phyloP scores from a whole-genome alignment of 345 rosid species.

The Brassica rapa region DNA sequence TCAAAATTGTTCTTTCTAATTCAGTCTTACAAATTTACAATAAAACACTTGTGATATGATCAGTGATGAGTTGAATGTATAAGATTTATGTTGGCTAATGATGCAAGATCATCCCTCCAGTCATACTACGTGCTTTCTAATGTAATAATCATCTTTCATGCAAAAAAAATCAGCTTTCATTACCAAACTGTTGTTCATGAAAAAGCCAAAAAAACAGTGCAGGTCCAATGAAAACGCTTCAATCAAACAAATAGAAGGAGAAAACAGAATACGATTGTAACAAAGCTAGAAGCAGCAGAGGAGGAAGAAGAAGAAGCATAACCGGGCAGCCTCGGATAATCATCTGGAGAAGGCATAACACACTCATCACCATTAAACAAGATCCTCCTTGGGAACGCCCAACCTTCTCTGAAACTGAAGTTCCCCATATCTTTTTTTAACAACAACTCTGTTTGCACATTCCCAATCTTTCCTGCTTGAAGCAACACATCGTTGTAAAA shows the following conservation, averaged over 20 bases:
- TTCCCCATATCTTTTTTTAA: slow-evolving; percentile 55
- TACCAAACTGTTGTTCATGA: neutral
- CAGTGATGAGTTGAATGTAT: too few species aligned
- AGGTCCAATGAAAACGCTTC: neutral
- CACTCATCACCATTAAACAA: slow-evolving; percentile 86
- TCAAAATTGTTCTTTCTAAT: too few species aligned
- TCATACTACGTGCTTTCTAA: neutral
- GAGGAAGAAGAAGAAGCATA: slow-evolving; percentile 17
- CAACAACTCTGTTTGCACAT: slow-evolving; percentile 73
- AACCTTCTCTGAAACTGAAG: slow-evolving; percentile 76
- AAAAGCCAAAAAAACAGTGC: neutral
- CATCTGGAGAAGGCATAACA: slow-evolving; percentile 84
- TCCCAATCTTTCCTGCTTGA: slow-evolving; percentile 62
- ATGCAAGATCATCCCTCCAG: too few species aligned
- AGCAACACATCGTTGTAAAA: slow-evolving; percentile 75
- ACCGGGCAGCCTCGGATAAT: slow-evolving; percentile 69
- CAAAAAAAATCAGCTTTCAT: neutral
- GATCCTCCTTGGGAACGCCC: slow-evolving; percentile 84
- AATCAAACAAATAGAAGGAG: slow-evolving; percentile 30
- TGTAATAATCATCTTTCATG: neutral
- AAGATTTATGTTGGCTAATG: too few species aligned
- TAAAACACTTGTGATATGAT: too few species aligned
- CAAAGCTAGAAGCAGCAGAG: slow-evolving; percentile 7
- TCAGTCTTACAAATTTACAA: too few species aligned
- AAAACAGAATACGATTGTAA: slow-evolving; percentile 18